Percentiles rank a stretch among this genome's conserved stretches.
Evolutionary conservation across 2,329 filamentous ascomycete species (phyloP).

Genomic region (Coleophoma cylindrospora): DNA sequence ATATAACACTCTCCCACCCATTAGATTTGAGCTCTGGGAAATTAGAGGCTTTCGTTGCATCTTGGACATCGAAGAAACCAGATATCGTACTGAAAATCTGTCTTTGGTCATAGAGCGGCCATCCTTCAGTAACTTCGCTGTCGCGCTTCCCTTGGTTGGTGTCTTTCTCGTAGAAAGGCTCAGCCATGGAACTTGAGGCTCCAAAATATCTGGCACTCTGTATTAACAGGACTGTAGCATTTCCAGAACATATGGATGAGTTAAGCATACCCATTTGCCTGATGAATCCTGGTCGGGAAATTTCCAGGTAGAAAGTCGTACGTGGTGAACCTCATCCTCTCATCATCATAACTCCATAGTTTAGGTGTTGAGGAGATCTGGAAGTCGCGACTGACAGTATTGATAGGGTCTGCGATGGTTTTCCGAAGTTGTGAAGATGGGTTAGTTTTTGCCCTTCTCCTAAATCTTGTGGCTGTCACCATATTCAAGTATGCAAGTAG

Average conservation of each 20-base stretch:
- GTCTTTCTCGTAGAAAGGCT: slow-evolving; percentile 13
- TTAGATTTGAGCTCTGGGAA: slow-evolving; percentile 59
- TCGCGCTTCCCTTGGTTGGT: slow-evolving; percentile 11
- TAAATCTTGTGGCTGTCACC: no score
- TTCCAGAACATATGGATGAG: neutral
- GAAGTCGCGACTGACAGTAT: no score
- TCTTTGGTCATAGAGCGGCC: slow-evolving; percentile 60
- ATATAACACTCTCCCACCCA: slow-evolving; percentile 60
- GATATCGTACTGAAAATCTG: slow-evolving; percentile 64
- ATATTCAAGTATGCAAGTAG: no score
- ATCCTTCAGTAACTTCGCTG: slow-evolving; percentile 40
- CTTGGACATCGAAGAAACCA: slow-evolving; percentile 61
- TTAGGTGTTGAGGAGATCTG: no score
- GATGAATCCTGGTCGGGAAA: slow-evolving; percentile 7
- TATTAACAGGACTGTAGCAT: neutral
- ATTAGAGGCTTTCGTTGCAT: slow-evolving; percentile 51
- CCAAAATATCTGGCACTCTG: slow-evolving; percentile 7
- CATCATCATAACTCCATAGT: neutral
- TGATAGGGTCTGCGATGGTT: no score
- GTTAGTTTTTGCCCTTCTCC: no score
- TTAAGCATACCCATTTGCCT: slow-evolving; percentile 13
- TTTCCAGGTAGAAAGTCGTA: slow-evolving; percentile 4
- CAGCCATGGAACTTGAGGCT: slow-evolving; percentile 4
- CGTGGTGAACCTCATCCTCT: neutral
- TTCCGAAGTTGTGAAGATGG: no score